Base-by-base conservation (phyloP, 2,329 filamentous ascomycete species). In the Xylaria multiplex region DNA sequence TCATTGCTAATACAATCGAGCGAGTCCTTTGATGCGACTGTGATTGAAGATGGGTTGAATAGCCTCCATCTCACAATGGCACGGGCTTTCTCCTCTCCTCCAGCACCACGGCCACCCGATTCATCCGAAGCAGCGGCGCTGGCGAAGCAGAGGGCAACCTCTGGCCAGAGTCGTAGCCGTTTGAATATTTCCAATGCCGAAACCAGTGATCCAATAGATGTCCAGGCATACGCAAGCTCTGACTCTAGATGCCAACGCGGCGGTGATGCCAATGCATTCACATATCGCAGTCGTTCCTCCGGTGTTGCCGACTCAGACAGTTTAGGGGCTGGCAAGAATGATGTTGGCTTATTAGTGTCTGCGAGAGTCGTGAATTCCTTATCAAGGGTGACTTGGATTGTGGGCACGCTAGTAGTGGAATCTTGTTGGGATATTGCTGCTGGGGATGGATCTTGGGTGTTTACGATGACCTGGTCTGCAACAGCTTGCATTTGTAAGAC, bases 171-270 rank as follows among this genome's bases (percentile, higher is more conserved):
- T 63, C 93, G 90, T 19, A 99, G 82, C 2, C 96, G 87, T 80
- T 97, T 94, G 80, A 98, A 99, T 67, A 99, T 98, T 67, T 97
- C 96, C 1, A 99, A 85, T 0, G 96, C 96, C 0, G 94, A 97
- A 3, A 93, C 86, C 1, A 99, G 82, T 46, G 93, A 96, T 9
- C 96, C 96, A 2, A 97, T 86, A 54, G 88, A 87, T 0, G 94
- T 91, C 96, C 96, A 99, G n/a, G 93, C 89, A 67, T 93, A 90
- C 1, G 96, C 96, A 14, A 99, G 85, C 77, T 99, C 96, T 0
- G 94, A 91, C 76, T 99, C 96, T 0, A 99, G 86, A 74, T 97
- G 93, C 96, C 96, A 99, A 58, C 94, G 84, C 0, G 93, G 92
- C 0, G 95, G 93, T 0, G 94, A 92, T 24, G 88, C 90, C 1